phyloP scores from a whole-genome alignment of 768 basidiomycete species.

The Lactarius hengduanensis region DNA sequence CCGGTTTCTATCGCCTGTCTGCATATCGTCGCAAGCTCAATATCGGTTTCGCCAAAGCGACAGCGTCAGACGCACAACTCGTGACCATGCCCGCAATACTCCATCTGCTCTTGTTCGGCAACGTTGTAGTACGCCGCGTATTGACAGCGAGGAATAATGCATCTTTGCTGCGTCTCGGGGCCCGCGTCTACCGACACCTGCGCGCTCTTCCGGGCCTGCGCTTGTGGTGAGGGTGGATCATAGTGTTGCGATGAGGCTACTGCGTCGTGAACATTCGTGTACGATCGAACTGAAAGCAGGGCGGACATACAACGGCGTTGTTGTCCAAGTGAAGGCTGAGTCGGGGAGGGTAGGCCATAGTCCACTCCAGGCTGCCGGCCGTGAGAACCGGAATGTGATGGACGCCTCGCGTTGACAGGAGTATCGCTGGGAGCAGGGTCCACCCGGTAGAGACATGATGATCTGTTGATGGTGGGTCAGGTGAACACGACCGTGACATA shows the following conservation, averaged over 20 bases:
- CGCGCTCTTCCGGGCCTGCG: background rate
- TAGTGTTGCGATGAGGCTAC: background rate
- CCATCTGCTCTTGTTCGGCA: conserved; percentile 20
- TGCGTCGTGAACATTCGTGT: background rate
- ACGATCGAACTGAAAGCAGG: background rate
- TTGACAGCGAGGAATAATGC: conserved; percentile 12
- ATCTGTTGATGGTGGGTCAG: background rate
- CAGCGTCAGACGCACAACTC: conserved; percentile 15
- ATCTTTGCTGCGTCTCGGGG: background rate
- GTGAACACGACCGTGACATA: background rate
- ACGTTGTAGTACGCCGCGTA: conserved; percentile 15
- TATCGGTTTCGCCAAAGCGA: too few species aligned
- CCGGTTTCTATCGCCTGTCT: conserved; percentile 20
- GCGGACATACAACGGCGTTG: conserved; percentile 3
- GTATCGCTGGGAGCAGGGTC: background rate
- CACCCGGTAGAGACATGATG: background rate
- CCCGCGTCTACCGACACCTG: too few species aligned
- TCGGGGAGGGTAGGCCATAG: background rate
- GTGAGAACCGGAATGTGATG: background rate
- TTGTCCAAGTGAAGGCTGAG: background rate
- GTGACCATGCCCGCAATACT: conserved; percentile 22
- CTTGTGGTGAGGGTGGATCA: background rate
- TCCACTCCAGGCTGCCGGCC: background rate
- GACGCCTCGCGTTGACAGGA: background rate
- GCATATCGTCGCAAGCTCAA: too few species aligned